Evolutionary conservation across 768 basidiomycete genomes (phyloP), one percentile per base, ranked within the genome.

Genomic region (Phaffia australis): DNA sequence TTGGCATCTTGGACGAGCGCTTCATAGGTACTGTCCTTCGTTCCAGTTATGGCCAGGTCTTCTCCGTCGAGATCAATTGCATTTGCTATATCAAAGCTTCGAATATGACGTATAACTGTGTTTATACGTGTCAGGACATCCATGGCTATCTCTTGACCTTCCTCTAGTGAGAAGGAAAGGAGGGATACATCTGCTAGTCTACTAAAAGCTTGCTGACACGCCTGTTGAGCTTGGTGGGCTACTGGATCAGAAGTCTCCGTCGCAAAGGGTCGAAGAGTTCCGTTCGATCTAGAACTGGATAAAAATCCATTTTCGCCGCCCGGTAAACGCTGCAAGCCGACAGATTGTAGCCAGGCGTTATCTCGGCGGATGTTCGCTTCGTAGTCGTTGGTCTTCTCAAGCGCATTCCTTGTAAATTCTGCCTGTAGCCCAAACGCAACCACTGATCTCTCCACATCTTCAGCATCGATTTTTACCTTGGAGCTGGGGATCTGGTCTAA

Each of bases 311-410:
- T 47, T 32, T 68, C 9, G 48, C 64, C 59, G 29, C 59, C 27
- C 63, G 73, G 64, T 71, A 75, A 27, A 69, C 73, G 71, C 67
- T 73, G 64, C 23, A 70, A 35, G 11, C 49, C 25, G 42, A 49
- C 25, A 25, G 67, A 69, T 46, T 64, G 61, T 1, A 69, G 27
- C 67, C 67, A 69, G 56, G 30, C 57, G 32, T n/a, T 19, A 52
- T 27, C 35, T 63, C 25, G 49, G 47, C 9, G 52, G 57, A 6
- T 80, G 58, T 78, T 66, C 52, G 79, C 78, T 1, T 80, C 78
- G 32, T 76, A 76, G 56, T 78, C 70, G 66, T 77, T 76, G 80
- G 56, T 88, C 77, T 74, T 83, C 29, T 54, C 32, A 42, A 54
- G 21, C 64, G 54, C 4, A 67, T 64, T n/a, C 67, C 35, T 42